Evolutionary conservation across 495 filamentous ascomycete genomes (phyloP), one percentile per base, ranked within the genome.

Genomic region (Xylaria venustula): DNA sequence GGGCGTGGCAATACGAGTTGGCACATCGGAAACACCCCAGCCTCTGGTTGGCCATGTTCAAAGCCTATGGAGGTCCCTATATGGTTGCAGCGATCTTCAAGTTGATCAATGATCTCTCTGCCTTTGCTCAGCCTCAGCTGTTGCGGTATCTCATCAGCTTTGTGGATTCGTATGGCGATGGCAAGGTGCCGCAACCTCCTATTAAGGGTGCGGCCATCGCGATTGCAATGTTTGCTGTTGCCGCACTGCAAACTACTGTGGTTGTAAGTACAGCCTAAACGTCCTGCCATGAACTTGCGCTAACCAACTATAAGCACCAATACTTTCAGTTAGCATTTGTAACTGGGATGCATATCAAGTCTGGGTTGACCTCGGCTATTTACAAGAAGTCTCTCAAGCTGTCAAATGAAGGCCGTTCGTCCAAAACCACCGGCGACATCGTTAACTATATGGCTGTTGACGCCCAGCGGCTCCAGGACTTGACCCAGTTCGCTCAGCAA

Each of bases 391-490:
- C 91, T 1, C 81, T 97, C 69, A 88, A 84, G 52, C 81, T 99
- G 11, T 96, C 92, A 0, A 97, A 95, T 67, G 95, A 99, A 75
- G 95, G 93, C 15, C 83, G 93, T 42, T 82, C 90, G n/a, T 68
- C 85, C 22, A 97, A 98, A 75, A 91, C 92, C 2, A 98, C 95
- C 1, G 95, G 95, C 48, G 95, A 99, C 72, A 97, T 98, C 74
- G 95, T 99, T 65, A 99, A 98, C 66, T 91, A 95, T 71, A 98
- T 98, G 91, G 94, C 95, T 23, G 93, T 98, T 20, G 95, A 99
- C 73, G 93, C 92, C 45, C 94, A 98, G 70, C 85, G 95, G 30
- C 81, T 99, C 41, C 89, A 97, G 64, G 95, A 99, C 76, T 77
- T 99, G 54, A 93, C 93, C 2, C 95, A 98, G 67, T 99, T 91